phyloP scores from a whole-genome alignment of 768 basidiomycete species.

The Kwoniella mangroviensis region DNA sequence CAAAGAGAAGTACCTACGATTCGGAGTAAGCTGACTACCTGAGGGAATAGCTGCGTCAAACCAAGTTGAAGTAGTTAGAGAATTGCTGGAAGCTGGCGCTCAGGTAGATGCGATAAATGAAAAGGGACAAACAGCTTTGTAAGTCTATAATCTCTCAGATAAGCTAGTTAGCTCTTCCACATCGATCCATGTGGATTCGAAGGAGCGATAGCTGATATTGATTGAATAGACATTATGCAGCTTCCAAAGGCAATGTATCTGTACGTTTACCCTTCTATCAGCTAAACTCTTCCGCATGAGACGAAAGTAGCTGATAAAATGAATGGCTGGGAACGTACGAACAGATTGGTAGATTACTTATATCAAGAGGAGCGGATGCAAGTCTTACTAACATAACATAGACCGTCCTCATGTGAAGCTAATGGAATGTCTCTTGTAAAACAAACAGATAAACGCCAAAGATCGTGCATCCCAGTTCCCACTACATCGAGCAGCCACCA shows the following conservation, averaged over 20 bases:
- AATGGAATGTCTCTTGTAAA: not conserved
- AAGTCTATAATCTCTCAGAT: conserved; percentile 17
- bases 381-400: conserved; percentile 55
- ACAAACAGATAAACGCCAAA: conserved; percentile 80
- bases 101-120: conserved; percentile 53
- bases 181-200: not conserved
- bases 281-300: not conserved
- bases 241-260: conserved; percentile 55
- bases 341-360: conserved; percentile 84
- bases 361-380: conserved; percentile 88
- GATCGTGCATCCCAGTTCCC: conserved; percentile 93
- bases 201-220: not conserved
- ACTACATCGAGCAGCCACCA: conserved; percentile 95
- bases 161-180: not conserved
- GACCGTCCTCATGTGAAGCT: not conserved
- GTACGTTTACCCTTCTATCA: conserved; percentile 26
- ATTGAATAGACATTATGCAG: conserved; percentile 57
- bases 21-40: not conserved
- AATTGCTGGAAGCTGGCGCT: conserved; percentile 54
- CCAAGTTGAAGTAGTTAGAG: conserved; percentile 51
- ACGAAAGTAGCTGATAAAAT: not conserved
- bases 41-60: conserved; percentile 50
- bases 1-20: not conserved
- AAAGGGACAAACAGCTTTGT: conserved; percentile 58
- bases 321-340: conserved; percentile 2